phyloP scores from a whole-genome alignment of 345 rosid genomes.

The Aquilaria sinensis region DNA sequence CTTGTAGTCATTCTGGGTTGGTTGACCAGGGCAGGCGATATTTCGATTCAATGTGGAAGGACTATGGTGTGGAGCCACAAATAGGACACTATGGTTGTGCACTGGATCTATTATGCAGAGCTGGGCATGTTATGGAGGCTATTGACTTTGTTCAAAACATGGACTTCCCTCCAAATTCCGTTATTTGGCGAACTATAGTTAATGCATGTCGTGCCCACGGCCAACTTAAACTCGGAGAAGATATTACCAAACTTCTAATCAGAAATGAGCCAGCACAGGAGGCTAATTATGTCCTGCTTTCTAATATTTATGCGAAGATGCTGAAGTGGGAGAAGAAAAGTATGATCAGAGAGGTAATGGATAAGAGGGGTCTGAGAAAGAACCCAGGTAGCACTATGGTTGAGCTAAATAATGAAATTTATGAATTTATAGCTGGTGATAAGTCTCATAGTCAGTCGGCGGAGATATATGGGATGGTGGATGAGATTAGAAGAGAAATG shows the following conservation, averaged over 20 bases:
- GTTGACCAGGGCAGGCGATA: conserved; percentile 38
- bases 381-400: conserved; percentile 42
- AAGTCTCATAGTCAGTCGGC: conserved; percentile 25
- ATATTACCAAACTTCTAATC: conserved; percentile 31
- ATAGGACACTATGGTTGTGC: conserved; percentile 48
- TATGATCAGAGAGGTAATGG: conserved; percentile 37
- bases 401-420: conserved; percentile 37
- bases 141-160: conserved; percentile 34
- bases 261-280: conserved; percentile 33
- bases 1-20: conserved; percentile 42
- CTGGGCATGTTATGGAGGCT: conserved; percentile 40
- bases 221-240: conserved; percentile 39
- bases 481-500: conserved; percentile 39
- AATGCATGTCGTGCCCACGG: conserved; percentile 38
- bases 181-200: conserved; percentile 41
- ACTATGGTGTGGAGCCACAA: conserved; percentile 33
- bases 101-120: conserved; percentile 50
- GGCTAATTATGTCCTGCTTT: conserved; percentile 37
- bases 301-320: conserved; percentile 40
- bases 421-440: conserved; percentile 51
- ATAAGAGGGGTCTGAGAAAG: conserved; percentile 33
- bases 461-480: conserved; percentile 39
- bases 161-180: conserved; percentile 42
- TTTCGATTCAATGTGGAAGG: conserved; percentile 35
- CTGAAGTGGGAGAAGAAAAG: conserved; percentile 45